phyloP scores from a whole-genome alignment of 768 basidiomycete genomes.

The Amyloporia xantha region DNA sequence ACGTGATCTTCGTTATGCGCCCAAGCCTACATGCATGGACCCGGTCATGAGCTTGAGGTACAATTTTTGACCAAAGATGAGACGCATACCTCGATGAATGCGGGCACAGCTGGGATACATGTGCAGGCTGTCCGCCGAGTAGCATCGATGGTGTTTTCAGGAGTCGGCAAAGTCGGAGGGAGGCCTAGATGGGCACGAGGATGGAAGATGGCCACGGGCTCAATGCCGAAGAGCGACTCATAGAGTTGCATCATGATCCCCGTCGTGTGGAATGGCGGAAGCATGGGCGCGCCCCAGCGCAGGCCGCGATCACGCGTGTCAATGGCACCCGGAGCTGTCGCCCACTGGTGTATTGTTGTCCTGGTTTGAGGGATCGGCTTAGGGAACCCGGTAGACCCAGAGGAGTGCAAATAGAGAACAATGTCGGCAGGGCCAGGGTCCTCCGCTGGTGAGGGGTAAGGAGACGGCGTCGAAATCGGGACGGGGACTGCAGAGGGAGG shows the following conservation, averaged over 20 bases:
- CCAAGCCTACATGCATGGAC: slow-evolving; percentile 15
- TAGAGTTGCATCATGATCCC: background rate
- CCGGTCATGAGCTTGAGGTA: too few species aligned
- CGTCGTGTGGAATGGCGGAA: background rate
- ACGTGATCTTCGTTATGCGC: slow-evolving; percentile 11
- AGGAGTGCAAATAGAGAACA: slow-evolving; percentile 15
- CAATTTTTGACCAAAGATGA: too few species aligned
- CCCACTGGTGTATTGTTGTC: slow-evolving; percentile 3
- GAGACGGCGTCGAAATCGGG: background rate
- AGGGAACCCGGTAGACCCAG: slow-evolving; percentile 22
- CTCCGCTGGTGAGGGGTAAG: background rate
- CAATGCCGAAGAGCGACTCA: background rate
- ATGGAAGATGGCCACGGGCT: background rate
- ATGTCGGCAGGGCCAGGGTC: slow-evolving; percentile 5
- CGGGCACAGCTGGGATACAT: slow-evolving; percentile 8
- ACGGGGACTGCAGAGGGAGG: background rate
- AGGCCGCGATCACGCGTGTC: background rate
- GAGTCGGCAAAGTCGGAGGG: slow-evolving; percentile 11
- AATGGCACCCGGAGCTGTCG: background rate
- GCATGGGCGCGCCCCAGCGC: background rate
- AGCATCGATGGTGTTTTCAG: slow-evolving; percentile 8
- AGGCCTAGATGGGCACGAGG: background rate
- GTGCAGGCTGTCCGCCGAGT: slow-evolving; percentile 3
- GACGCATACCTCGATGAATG: slow-evolving; percentile 12
- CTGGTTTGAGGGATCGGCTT: slow-evolving; percentile 19